Percentiles rank a stretch among this genome's conserved stretches.
Conservation (phyloP, 2,329 filamentous ascomycete species). For the Macrophomina phaseolina region DNA sequence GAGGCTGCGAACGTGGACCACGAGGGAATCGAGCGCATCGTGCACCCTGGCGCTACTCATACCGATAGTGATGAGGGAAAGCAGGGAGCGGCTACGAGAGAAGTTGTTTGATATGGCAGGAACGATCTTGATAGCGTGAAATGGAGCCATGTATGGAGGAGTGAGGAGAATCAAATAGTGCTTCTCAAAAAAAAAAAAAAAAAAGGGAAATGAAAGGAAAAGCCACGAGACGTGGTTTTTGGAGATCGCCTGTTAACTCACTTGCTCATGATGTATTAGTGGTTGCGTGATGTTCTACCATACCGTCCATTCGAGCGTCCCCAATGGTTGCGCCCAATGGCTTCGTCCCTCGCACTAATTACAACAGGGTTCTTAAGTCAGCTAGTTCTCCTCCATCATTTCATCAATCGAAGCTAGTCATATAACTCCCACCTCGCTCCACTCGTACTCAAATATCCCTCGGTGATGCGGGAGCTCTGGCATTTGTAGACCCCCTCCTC, state of each 20-base stretch:
- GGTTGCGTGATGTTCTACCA: too few species aligned
- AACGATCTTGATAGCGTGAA: background rate
- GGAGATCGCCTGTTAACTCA: too few species aligned
- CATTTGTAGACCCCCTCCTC: constrained; percentile 20
- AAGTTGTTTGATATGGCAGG: background rate
- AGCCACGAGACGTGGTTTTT: too few species aligned
- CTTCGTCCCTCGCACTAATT: background rate
- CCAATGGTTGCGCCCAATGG: too few species aligned
- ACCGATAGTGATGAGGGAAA: background rate
- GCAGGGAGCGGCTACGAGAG: background rate
- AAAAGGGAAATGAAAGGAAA: too few species aligned
- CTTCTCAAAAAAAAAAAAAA: too few species aligned
- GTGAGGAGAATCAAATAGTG: too few species aligned
- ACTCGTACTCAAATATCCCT: constrained; percentile 19
- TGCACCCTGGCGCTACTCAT: background rate
- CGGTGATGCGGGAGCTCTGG: constrained; percentile 18
- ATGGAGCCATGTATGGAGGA: background rate
- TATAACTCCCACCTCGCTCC: constrained; percentile 11
- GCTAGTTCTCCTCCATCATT: background rate
- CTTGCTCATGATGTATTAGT: too few species aligned
- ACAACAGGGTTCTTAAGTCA: background rate
- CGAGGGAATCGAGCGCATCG: constrained; percentile 26
- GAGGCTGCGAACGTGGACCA: constrained; percentile 33
- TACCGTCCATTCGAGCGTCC: too few species aligned
- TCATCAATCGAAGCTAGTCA: background rate